phyloP scores from a whole-genome alignment of 2,329 filamentous ascomycete genomes.

The Microdochium paspali region DNA sequence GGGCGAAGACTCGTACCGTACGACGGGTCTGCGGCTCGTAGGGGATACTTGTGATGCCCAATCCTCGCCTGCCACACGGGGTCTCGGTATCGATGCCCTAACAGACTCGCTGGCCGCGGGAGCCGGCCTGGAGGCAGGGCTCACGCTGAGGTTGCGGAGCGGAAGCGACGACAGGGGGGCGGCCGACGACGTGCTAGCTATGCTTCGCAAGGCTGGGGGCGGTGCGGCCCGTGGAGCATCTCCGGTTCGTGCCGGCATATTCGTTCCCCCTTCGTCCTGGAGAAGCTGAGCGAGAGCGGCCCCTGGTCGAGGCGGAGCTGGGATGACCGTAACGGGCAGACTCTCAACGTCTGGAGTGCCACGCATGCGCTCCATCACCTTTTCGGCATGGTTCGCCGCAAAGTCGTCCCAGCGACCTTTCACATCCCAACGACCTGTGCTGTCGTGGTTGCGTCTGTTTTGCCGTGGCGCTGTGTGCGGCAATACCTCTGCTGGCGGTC shows the following conservation, averaged over 20 bases:
- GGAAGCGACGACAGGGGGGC: background rate
- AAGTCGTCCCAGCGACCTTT: conserved; percentile 50
- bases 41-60: background rate
- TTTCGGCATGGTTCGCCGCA: conserved; percentile 50
- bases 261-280: conserved; percentile 41
- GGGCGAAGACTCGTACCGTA: background rate
- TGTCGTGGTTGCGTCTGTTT: conserved; percentile 15
- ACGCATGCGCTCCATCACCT: conserved; percentile 44
- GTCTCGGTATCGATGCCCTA: background rate
- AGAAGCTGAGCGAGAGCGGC: conserved; percentile 45
- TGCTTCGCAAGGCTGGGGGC: background rate
- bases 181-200: background rate
- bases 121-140: background rate
- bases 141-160: background rate
- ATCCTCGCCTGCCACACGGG: background rate
- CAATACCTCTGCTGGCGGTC: conserved; percentile 20
- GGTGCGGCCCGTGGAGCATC: background rate
- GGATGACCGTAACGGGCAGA: conserved; percentile 50
- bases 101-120: background rate
- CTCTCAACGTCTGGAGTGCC: conserved; percentile 44
- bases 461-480: conserved; percentile 16
- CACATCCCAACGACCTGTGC: conserved; percentile 41
- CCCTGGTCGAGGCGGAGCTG: conserved; percentile 49
- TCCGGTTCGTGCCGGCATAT: background rate
- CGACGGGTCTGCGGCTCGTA: background rate